Conservation (phyloP, 257 asterid species). For the Nicotiana otophora region DNA sequence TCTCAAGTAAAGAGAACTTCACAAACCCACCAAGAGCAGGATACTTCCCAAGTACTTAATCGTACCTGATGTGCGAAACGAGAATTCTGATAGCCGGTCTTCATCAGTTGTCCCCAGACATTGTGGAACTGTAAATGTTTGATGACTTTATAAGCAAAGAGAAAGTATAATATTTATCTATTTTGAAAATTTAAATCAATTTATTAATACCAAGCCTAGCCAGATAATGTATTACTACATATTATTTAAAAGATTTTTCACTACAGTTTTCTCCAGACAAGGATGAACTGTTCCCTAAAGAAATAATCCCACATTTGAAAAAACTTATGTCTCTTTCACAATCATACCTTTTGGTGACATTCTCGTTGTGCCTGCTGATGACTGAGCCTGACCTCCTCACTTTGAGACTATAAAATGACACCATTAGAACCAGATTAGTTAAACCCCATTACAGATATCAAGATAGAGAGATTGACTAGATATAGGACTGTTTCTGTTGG, state of each 20-base stretch:
- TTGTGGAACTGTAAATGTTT: constrained; percentile 68
- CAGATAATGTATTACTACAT: neutral
- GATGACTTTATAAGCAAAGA: neutral
- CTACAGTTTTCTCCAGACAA: neutral
- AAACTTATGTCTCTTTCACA: neutral
- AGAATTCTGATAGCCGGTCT: constrained; percentile 93
- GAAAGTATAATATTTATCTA: neutral
- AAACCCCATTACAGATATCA: neutral
- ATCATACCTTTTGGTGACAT: constrained; percentile 61
- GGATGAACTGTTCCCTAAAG: neutral
- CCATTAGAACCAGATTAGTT: neutral
- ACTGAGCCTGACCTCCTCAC: constrained; percentile 52
- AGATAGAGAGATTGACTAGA: neutral
- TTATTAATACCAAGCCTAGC: neutral
- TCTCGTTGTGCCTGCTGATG: constrained; percentile 80
- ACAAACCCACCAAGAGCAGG: neutral
- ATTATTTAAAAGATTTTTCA: neutral
- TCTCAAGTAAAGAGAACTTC: neutral
- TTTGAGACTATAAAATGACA: constrained; percentile 40
- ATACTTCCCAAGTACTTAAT: neutral
- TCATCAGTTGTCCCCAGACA: constrained; percentile 98
- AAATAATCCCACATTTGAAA: neutral
- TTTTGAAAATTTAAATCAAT: neutral
- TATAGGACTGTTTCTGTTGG: neutral
- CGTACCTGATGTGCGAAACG: constrained; percentile 97